Evolutionary conservation across 495 filamentous ascomycete genomes (phyloP).

Genomic region (Hyphodiscus hymeniophilus): DNA sequence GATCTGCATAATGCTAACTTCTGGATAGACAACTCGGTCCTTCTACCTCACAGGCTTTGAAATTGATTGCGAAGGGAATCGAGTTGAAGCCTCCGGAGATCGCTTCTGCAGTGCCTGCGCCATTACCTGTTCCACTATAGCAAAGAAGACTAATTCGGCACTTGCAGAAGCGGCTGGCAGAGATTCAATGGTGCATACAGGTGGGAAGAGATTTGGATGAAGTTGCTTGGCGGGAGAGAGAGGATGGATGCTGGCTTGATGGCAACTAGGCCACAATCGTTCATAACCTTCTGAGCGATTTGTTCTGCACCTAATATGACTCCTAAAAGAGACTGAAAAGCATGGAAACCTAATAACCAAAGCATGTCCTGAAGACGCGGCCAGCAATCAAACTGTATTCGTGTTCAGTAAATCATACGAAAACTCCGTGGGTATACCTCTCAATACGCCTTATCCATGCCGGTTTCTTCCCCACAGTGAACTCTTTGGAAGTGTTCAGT

Average conservation of each 20-base stretch:
- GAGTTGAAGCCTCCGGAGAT: neutral
- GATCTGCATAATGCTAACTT: too few relatives aligned
- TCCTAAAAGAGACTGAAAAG: neutral
- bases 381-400: neutral
- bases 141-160: slow-evolving; percentile 14
- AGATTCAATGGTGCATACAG: slow-evolving; percentile 10
- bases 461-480: neutral
- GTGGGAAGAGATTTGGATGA: slow-evolving; percentile 9
- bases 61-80: slow-evolving; percentile 5
- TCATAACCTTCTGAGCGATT: too few relatives aligned
- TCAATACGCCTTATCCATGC: neutral
- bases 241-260: too few relatives aligned
- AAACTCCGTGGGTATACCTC: neutral
- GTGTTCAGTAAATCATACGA: neutral
- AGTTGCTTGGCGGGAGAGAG: neutral
- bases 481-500: too few relatives aligned
- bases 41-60: slow-evolving; percentile 11
- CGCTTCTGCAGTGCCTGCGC: neutral
- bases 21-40: slow-evolving; percentile 18
- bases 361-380: neutral
- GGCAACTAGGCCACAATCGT: too few relatives aligned
- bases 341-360: neutral
- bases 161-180: slow-evolving; percentile 6
- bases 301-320: too few relatives aligned
- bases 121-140: slow-evolving; percentile 3